phyloP scores from a whole-genome alignment of 306 rosid species.

The Glycyrrhiza uralensis region DNA sequence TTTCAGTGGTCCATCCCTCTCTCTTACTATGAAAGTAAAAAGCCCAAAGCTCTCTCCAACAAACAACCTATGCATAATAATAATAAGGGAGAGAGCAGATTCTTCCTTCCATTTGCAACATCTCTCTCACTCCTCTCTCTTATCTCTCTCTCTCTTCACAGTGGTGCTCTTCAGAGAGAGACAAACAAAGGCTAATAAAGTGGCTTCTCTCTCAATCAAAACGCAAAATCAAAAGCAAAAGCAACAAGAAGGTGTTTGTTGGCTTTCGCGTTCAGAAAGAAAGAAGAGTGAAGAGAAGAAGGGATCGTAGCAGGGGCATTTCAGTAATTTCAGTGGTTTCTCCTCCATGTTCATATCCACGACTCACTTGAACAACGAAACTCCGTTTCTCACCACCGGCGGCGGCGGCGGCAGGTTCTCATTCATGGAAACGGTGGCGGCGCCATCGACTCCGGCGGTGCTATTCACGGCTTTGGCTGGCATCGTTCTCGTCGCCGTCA shows the following conservation, averaged over 20 bases:
- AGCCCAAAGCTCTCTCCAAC: constrained; percentile 3
- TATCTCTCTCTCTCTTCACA: constrained; percentile 8
- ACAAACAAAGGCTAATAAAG: constrained; percentile 27
- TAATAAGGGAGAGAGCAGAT: constrained; percentile 30
- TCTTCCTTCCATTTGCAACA: constrained; percentile 20
- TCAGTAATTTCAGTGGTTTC: constrained; percentile 16
- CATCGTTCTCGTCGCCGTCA: constrained; percentile 47
- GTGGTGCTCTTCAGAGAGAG: constrained; percentile 24
- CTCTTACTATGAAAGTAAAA: constrained; percentile 3
- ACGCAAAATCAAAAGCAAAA: not conserved
- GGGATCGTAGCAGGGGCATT: constrained; percentile 26
- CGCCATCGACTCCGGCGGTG: constrained; percentile 45
- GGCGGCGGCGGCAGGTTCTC: constrained; percentile 40
- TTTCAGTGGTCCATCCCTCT: not conserved
- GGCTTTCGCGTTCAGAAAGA: constrained; percentile 10
- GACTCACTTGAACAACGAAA: constrained; percentile 32
- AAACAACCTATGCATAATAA: constrained; percentile 30
- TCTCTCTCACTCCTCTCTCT: not conserved
- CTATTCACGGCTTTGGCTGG: constrained; percentile 74
- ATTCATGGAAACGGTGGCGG: constrained; percentile 37
- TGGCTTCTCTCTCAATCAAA: constrained; percentile 23
- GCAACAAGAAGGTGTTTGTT: constrained; percentile 20
- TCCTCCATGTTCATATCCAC: constrained; percentile 57
- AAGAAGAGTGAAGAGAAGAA: not conserved
- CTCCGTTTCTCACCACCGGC: constrained; percentile 46